phyloP scores from a whole-genome alignment of 2,329 filamentous ascomycete species.

The Ilyonectria destructans region DNA sequence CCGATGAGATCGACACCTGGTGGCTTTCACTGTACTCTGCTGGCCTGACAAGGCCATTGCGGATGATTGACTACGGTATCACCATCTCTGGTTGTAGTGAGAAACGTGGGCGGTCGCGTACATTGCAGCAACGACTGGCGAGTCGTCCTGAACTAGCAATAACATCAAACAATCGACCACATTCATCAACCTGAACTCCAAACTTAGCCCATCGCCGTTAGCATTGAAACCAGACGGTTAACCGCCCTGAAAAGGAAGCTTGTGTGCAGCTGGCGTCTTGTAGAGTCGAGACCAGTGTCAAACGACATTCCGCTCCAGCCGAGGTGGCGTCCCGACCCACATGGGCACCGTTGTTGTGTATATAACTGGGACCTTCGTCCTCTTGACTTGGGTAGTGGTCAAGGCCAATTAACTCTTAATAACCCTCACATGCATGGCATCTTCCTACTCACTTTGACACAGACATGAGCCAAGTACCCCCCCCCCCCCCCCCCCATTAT shows the following conservation, averaged over 20 bases:
- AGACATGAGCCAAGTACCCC: too few relatives aligned
- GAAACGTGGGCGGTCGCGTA: background rate
- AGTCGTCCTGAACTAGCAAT: constrained; percentile 6
- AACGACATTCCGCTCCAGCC: too few relatives aligned
- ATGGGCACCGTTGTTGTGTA: too few relatives aligned
- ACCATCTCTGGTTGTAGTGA: background rate
- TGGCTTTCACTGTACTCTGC: background rate
- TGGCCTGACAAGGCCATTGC: background rate
- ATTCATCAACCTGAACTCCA: constrained; percentile 1
- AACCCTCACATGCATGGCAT: too few relatives aligned
- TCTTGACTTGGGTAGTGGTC: too few relatives aligned
- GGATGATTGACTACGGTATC: background rate
- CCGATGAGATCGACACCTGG: background rate
- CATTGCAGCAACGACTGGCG: background rate
- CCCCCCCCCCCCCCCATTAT: too few relatives aligned
- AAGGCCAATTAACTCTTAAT: too few relatives aligned
- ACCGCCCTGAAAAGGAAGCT: background rate
- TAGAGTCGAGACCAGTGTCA: too few relatives aligned
- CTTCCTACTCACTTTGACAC: too few relatives aligned
- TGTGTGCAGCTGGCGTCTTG: background rate
- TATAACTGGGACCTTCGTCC: too few relatives aligned
- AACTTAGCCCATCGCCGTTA: background rate
- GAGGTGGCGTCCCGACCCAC: too few relatives aligned
- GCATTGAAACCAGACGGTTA: background rate
- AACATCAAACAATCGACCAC: background rate